phyloP scores from a whole-genome alignment of 1,284 basidiomycete species.

The Tilletia caries region DNA sequence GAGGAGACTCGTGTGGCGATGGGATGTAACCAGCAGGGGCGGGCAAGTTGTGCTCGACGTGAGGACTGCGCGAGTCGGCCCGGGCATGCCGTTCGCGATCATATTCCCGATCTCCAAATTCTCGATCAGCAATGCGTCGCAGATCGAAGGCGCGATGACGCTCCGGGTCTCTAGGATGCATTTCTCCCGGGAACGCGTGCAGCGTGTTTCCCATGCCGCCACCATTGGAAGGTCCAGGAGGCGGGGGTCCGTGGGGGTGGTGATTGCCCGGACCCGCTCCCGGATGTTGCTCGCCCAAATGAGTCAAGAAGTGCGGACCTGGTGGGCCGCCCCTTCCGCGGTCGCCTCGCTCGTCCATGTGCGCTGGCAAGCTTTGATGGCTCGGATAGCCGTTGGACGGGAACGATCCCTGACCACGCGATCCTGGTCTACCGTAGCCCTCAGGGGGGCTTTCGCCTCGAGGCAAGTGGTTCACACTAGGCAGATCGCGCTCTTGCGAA shows the following conservation, averaged over 20 bases:
- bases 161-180: background rate
- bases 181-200: background rate
- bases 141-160: background rate
- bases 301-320: too few species aligned
- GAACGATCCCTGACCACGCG: slow-evolving; percentile 1
- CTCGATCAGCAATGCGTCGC: background rate
- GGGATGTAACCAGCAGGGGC: background rate
- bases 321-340: slow-evolving; percentile 9
- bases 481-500: slow-evolving; percentile 31
- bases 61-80: background rate
- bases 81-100: background rate
- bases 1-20: background rate
- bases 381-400: background rate
- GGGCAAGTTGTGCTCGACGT: slow-evolving; percentile 1
- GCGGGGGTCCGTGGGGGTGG: background rate
- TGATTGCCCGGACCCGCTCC: background rate
- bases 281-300: too few species aligned
- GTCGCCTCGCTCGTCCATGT: slow-evolving; percentile 34
- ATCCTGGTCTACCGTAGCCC: slow-evolving; percentile 26
- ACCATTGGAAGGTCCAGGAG: background rate
- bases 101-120: background rate
- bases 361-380: slow-evolving; percentile 21
- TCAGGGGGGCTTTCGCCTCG: slow-evolving; percentile 32
- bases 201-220: background rate
- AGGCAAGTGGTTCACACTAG: slow-evolving; percentile 32